phyloP scores from a whole-genome alignment of 2,329 filamentous ascomycete genomes.

The Sporothrix variecibatus region DNA sequence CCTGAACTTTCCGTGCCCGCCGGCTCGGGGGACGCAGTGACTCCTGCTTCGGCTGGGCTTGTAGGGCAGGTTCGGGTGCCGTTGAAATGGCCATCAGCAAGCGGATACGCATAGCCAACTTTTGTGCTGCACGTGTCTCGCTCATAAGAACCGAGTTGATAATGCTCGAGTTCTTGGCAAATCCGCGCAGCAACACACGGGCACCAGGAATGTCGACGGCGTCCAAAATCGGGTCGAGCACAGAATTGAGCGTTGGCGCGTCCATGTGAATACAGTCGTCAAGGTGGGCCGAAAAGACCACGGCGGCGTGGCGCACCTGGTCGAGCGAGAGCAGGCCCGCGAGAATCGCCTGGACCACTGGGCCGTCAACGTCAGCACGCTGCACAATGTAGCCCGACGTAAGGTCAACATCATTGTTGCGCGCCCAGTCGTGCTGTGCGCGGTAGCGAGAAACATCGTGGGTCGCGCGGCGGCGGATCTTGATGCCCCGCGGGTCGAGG shows the following conservation, averaged over 20 bases:
- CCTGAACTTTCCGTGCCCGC: background rate
- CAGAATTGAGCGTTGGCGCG: conserved; percentile 43
- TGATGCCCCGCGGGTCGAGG: conserved; percentile 44
- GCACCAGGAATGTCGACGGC: conserved; percentile 42
- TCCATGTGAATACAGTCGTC: conserved; percentile 42
- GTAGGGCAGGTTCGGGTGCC: conserved; percentile 10
- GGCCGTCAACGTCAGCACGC: conserved; percentile 43
- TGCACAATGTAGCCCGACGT: conserved; percentile 44
- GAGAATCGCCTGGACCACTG: conserved; percentile 50
- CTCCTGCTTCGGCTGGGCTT: background rate
- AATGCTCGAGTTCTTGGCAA: conserved; percentile 35
- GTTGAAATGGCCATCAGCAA: conserved; percentile 27
- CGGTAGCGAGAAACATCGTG: background rate
- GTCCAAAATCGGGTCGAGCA: conserved; percentile 47
- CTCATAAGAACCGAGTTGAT: conserved; percentile 29
- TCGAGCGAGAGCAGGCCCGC: conserved; percentile 52
- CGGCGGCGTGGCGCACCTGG: conserved; percentile 47
- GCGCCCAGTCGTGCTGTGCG: conserved; percentile 37
- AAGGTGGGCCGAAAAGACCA: conserved; percentile 46
- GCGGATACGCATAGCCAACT: conserved; percentile 28
- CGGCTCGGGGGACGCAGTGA: background rate
- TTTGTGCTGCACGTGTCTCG: conserved; percentile 20
- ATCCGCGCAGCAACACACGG: conserved; percentile 40
- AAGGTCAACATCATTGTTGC: conserved; percentile 31
- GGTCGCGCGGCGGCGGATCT: conserved; percentile 35